Base-by-base conservation (phyloP, 2,329 filamentous ascomycete genomes). In the Diaporthe vexans region DNA sequence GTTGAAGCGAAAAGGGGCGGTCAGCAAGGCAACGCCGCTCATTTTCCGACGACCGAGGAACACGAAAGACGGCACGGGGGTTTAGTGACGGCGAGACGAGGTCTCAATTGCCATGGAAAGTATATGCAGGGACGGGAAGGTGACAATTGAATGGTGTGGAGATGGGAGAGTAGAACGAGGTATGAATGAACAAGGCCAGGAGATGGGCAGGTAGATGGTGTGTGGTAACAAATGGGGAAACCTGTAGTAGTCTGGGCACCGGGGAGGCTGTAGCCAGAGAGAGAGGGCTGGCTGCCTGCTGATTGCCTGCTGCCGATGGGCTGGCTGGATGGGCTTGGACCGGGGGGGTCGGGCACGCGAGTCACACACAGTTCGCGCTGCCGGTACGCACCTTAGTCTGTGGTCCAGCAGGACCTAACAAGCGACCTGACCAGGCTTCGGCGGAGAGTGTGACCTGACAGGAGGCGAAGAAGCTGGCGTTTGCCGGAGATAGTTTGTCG, bases 11-110 rank as follows among this genome's bases (percentile, higher is more conserved):
- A 68, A 73, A 68, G 71, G 61, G 63, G 73, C 73, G 73, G 73
- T 75, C 73, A 75, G 73, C 65, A 75, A 69, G 56, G 63, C 71
- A 56, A 70, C 57, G 73, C 58, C 73, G 56, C 56, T 75, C 73
- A 75, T 75, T 72, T 72, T 73, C 71, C 71, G 65, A 48, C 40
- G 63, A 52, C 61, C 46, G 46, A 61, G 21, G 11, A 29, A 51
- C 37, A 29, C 29, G 19, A 37, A 26, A 59, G 33, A n/a, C 57
- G 33, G 69, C 40, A 40, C 35, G 57, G n/a, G 40, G 56, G 56
- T 43, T 61, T 29, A 46, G 35, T n/a, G 67, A 33, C 56, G 69
- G 63, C 29, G 29, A 29, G 35, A n/a, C 35, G 46, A 61, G 52
- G 24, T 54, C 40, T 71, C 57, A 59, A 71, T 71, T 58, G 56